These are phyloP conservation scores for Aspergillus sparsus DNA, from an alignment of 495 filamentous ascomycete species.

Conservation along the genomic window DNA sequence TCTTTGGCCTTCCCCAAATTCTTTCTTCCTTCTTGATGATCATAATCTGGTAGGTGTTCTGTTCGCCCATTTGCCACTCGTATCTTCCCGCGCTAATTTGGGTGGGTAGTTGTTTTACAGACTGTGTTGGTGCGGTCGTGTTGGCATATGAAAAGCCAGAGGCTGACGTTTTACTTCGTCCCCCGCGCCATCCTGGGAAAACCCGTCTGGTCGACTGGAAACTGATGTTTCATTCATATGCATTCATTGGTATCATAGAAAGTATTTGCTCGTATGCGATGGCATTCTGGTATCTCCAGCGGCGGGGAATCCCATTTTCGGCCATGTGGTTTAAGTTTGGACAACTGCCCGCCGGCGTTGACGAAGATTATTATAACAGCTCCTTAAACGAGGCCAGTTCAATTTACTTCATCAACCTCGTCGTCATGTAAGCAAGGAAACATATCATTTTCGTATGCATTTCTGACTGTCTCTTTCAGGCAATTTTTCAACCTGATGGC, in stretches of 20 bases:
- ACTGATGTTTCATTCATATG: slow-evolving; percentile 64
- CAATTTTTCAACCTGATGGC: slow-evolving; percentile 72
- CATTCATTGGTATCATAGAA: slow-evolving; percentile 62
- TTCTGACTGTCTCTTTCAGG: background rate
- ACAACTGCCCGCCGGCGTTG: slow-evolving; percentile 42
- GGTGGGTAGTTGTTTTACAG: slow-evolving; percentile 58
- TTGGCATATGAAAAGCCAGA: slow-evolving; percentile 62
- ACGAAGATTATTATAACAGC: slow-evolving; percentile 26
- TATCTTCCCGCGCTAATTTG: slow-evolving; percentile 40
- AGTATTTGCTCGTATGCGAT: slow-evolving; percentile 62
- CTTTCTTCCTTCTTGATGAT: slow-evolving; percentile 70
- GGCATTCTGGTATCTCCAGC: slow-evolving; percentile 61
- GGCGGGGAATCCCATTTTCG: slow-evolving; percentile 55
- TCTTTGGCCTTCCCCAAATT: slow-evolving; percentile 68
- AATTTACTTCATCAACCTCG: slow-evolving; percentile 37
- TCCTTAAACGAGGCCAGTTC: slow-evolving; percentile 43
- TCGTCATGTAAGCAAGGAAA: slow-evolving; percentile 22
- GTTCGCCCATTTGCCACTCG: slow-evolving; percentile 32
- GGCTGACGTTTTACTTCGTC: slow-evolving; percentile 61
- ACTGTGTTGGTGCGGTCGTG: slow-evolving; percentile 57
- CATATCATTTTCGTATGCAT: no score
- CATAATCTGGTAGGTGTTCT: slow-evolving; percentile 59
- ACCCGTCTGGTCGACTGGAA: slow-evolving; percentile 67
- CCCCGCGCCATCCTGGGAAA: slow-evolving; percentile 59
- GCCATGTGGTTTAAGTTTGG: slow-evolving; percentile 64